Evolutionary conservation across 2,329 filamentous ascomycete genomes (phyloP).

Genomic region (Colletotrichum sp.): DNA sequence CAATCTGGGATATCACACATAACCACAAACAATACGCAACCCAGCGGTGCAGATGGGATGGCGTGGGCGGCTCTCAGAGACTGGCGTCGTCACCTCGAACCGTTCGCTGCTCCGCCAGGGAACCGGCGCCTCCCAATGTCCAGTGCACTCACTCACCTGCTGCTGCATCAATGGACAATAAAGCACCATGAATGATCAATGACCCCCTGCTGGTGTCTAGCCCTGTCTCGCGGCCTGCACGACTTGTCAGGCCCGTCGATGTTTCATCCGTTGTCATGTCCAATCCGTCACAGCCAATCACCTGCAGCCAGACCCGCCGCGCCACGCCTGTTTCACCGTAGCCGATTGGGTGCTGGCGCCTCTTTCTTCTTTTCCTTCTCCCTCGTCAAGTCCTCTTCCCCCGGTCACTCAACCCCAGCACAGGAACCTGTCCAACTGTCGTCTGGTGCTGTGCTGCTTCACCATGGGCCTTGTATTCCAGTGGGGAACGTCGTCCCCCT

Average conservation of each 20-base stretch:
- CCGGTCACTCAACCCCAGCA: not conserved
- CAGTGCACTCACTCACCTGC: not conserved
- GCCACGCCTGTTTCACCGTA: slow-evolving; percentile 10
- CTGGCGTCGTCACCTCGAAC: not conserved
- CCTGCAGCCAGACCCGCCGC: not conserved
- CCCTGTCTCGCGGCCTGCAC: slow-evolving; percentile 7
- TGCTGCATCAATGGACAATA: not conserved
- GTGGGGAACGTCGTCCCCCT: not conserved
- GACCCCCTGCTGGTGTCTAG: not conserved
- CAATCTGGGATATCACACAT: not conserved
- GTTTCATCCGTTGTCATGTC: slow-evolving; percentile 14
- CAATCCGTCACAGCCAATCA: not conserved
- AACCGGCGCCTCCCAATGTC: not conserved
- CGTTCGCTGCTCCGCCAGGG: not conserved
- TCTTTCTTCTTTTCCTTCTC: not conserved
- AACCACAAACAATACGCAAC: not conserved
- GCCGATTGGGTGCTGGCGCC: slow-evolving; percentile 1
- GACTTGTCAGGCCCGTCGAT: slow-evolving; percentile 12
- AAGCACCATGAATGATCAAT: not conserved
- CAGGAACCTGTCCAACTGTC: not conserved
- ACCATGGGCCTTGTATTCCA: not conserved
- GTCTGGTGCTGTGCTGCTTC: not conserved
- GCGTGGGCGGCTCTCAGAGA: not conserved
- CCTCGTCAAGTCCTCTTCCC: not conserved
- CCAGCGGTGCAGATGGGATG: not conserved